Base-by-base conservation (phyloP, 495 filamentous ascomycete species). In the Acidomyces sp. region DNA sequence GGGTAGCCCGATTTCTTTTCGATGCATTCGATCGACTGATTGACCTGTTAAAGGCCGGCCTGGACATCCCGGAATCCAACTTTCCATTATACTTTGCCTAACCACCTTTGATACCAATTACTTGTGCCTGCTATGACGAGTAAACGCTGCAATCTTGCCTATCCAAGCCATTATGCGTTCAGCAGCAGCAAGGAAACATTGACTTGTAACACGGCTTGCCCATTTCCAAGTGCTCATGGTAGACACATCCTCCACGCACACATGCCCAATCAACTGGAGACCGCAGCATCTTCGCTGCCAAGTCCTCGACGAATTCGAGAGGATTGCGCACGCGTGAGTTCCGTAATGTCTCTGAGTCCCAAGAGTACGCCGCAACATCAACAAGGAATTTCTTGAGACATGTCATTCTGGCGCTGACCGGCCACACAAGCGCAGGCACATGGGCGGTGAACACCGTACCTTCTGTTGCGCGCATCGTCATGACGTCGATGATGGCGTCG, bases 401-500 rank as follows among this genome's bases (percentile, higher is more conserved):
- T 12, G 7, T 24, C 16, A 3, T 6, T 5, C 32, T 23, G 5
- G 24, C 34, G 3, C 20, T 45, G 1, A 3, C 1, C 6, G 33
- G 3, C 11, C 33, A 45, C 3, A 38, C 32, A 2, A 6, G 2
- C 3, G 2, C 2, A 28, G 37, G 41, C 4, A 29, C 2, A 11
- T 16, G 6, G 10, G 15, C n/a, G 2, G 41, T 33, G 13, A 7
- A 11, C 6, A 9, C 4, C 13, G 2, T 1, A 13, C 13, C 19
- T 3, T 24, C 22, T 6, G 9, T n/a, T 11, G 19, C 5, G 13
- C 22, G 29, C 1, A 11, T 3, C 19, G 43, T 18, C 3, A 48
- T 12, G 26, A 29, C 21, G 19, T 49, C 40, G 19, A 37, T 7
- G 6, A 40, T 18, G 10, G 27, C 34, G 32, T 49, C 40, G 13